These are phyloP conservation scores for Pseudogymnoascus sp. DNA, from an alignment of 2,329 filamentous ascomycete species.

Conservation along the genomic window DNA sequence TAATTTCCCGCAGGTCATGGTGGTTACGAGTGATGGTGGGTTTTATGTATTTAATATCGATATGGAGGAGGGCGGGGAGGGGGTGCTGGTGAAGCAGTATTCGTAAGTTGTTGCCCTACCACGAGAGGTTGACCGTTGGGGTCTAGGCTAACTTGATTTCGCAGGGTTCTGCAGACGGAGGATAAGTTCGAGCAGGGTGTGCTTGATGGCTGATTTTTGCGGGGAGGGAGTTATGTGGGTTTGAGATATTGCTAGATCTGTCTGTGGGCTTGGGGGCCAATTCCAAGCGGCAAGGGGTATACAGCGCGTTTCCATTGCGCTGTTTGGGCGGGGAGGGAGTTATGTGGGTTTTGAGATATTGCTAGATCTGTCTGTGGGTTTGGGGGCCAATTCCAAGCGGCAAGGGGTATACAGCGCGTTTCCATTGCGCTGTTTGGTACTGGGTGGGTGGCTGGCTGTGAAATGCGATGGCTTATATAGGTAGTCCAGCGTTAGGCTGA, in stretches of 20 bases:
- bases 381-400: not conserved
- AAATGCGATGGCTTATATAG: not conserved
- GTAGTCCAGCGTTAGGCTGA: not conserved
- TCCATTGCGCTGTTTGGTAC: not conserved
- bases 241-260: not conserved
- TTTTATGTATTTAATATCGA: conserved; percentile 96
- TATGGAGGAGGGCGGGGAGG: conserved; percentile 88
- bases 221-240: not conserved
- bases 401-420: not conserved
- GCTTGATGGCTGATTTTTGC: not conserved
- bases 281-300: not conserved
- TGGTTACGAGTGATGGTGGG: conserved; percentile 89
- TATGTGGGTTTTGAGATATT: no score
- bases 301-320: not conserved
- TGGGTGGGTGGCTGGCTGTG: not conserved
- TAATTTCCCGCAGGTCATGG: conserved; percentile 92
- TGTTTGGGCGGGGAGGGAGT: no score
- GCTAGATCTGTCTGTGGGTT: not conserved
- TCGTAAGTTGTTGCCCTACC: conserved; percentile 54
- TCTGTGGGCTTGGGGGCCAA: not conserved
- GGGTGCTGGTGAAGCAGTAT: conserved; percentile 82
- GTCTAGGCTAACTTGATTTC: not conserved
- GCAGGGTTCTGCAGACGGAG: not conserved
- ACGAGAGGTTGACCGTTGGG: no score
- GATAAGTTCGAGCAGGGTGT: conserved; percentile 1